Percentiles rank a stretch among this genome's conserved stretches.
These are phyloP conservation scores for Fomitopsis schrenkii DNA, from an alignment of 1,284 basidiomycete species.

Conservation along the genomic window DNA sequence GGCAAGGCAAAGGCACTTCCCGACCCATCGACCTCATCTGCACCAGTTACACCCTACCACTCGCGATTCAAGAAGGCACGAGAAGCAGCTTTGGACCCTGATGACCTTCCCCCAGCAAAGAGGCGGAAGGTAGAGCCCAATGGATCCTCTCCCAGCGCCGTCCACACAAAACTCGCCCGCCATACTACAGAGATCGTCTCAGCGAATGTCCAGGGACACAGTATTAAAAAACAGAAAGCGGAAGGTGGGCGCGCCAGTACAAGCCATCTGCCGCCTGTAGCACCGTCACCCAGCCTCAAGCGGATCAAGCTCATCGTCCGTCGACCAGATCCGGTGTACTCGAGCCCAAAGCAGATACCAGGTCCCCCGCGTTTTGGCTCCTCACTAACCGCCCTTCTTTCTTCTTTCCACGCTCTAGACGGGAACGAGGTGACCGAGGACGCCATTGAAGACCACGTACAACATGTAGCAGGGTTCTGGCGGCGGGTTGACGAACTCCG, in stretches of 20 bases:
- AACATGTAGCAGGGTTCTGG: constrained; percentile 46
- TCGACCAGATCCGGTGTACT: constrained; percentile 51
- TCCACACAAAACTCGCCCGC: not conserved
- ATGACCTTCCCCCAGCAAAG: constrained; percentile 15
- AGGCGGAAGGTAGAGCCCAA: constrained; percentile 17
- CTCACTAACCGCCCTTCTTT: constrained; percentile 52
- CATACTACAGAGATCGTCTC: constrained; percentile 3
- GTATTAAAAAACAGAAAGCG: not conserved
- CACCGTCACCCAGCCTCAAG: constrained; percentile 37
- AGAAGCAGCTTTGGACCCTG: not conserved
- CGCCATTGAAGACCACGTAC: constrained; percentile 40
- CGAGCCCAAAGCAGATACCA: constrained; percentile 68
- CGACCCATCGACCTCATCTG: not conserved
- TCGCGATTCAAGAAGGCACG: not conserved
- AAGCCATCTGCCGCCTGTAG: constrained; percentile 10
- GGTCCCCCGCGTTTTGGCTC: constrained; percentile 44
- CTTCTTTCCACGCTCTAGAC: constrained; percentile 54
- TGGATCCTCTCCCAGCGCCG: not conserved
- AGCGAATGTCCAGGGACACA: not conserved
- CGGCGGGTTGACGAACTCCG: constrained; percentile 50
- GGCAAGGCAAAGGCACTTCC: constrained; percentile 7
- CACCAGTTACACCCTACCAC: not conserved
- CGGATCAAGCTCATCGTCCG: constrained; percentile 71
- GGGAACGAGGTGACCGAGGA: constrained; percentile 44
- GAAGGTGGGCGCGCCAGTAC: constrained; percentile 5